These are phyloP conservation scores for Cladophialophora immunda DNA, from an alignment of 2,329 filamentous ascomycete species.

Conservation along the genomic window DNA sequence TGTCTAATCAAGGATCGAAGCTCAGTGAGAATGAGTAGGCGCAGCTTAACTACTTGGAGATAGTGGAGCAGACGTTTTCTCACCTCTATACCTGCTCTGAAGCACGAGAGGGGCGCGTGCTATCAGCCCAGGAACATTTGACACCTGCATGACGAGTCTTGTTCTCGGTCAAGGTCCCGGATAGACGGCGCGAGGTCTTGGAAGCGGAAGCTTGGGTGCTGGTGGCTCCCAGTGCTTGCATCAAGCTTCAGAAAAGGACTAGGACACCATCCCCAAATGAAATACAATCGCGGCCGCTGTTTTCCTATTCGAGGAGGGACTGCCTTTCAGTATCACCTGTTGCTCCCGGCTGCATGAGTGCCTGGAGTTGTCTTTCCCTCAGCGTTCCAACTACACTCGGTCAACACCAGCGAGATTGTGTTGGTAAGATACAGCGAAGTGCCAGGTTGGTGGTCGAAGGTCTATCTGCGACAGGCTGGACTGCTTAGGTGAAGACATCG, in stretches of 20 bases:
- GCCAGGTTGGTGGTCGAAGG: neutral
- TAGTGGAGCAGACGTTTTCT: neutral
- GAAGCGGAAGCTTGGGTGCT: neutral
- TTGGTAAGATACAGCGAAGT: neutral
- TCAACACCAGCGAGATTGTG: neutral
- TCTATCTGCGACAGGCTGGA: neutral
- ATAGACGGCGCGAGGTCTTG: constrained; percentile 10
- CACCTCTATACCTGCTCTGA: neutral
- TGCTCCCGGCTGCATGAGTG: neutral
- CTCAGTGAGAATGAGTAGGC: neutral
- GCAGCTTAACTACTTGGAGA: neutral
- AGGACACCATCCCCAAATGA: neutral
- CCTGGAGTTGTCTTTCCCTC: neutral
- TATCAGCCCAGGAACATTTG: neutral
- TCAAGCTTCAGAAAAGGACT: neutral
- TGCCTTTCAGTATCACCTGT: neutral
- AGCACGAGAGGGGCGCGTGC: neutral
- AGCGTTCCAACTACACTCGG: neutral
- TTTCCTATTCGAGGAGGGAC: constrained; percentile 9
- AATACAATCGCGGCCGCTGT: neutral
- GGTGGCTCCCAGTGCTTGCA: neutral
- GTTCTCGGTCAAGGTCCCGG: neutral
- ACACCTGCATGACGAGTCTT: neutral
- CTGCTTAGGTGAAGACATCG: neutral
- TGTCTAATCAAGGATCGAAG: neutral